Conservation (phyloP, 306 rosid species). For the Fragaria vesca region DNA sequence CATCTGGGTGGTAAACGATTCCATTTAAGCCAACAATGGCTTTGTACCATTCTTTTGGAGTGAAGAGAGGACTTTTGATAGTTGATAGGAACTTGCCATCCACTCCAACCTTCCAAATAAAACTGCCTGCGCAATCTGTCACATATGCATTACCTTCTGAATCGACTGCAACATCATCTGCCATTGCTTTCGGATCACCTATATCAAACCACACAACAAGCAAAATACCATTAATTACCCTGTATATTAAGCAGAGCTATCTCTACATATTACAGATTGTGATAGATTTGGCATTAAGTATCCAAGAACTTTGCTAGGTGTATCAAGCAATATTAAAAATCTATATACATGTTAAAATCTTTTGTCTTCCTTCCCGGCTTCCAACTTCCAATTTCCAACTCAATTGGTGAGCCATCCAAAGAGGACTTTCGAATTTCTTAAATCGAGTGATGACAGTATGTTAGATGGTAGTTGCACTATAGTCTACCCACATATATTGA, state of each 20-base stretch:
- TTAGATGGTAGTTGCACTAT: background rate
- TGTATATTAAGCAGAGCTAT: background rate
- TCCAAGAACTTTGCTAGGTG: background rate
- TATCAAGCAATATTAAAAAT: background rate
- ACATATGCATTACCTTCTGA: slow-evolving; percentile 85
- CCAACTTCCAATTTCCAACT: slow-evolving; percentile 3
- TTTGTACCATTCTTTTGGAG: slow-evolving; percentile 75
- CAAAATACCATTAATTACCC: background rate
- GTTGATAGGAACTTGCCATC: slow-evolving; percentile 56
- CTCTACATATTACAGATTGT: background rate
- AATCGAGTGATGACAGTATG: background rate
- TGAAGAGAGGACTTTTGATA: slow-evolving; percentile 63
- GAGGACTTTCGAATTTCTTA: background rate
- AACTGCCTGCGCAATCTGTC: slow-evolving; percentile 55
- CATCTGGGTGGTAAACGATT: slow-evolving; percentile 86
- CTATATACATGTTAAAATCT: background rate
- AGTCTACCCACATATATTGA: background rate
- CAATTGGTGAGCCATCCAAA: slow-evolving; percentile 10
- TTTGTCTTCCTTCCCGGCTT: background rate
- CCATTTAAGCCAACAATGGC: slow-evolving; percentile 74
- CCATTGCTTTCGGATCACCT: slow-evolving; percentile 72
- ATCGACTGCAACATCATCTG: slow-evolving; percentile 88
- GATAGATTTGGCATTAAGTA: background rate
- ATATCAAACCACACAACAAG: slow-evolving; percentile 18
- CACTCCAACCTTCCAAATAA: slow-evolving; percentile 85